phyloP scores from a whole-genome alignment of 1,284 basidiomycete genomes.

The Somion occarium region DNA sequence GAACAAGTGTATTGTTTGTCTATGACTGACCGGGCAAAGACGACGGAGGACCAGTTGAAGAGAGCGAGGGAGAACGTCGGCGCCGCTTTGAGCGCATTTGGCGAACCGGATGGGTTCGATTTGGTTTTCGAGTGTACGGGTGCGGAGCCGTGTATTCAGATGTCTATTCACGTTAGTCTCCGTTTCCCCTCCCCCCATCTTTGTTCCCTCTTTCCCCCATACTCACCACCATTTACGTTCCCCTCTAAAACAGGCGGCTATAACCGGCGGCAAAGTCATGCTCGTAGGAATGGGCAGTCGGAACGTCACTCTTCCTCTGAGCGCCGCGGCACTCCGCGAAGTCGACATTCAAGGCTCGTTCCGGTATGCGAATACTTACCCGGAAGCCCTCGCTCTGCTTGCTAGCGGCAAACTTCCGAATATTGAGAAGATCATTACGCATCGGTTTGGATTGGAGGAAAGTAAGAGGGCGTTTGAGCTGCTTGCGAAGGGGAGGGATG shows the following conservation, averaged over 20 bases:
- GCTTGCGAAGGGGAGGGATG: constrained; percentile 71
- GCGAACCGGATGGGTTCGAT: constrained; percentile 77
- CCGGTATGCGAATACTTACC: constrained; percentile 86
- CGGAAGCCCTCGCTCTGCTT: constrained; percentile 77
- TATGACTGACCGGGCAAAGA: constrained; percentile 38
- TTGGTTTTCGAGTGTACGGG: constrained; percentile 94
- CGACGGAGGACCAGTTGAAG: constrained; percentile 61
- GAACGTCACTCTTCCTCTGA: constrained; percentile 79
- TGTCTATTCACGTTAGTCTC: constrained; percentile 73
- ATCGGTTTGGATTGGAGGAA: constrained; percentile 66
- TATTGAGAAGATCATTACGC: constrained; percentile 77
- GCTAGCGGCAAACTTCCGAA: constrained; percentile 41
- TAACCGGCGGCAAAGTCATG: constrained; percentile 83
- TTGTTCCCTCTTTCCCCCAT: neutral
- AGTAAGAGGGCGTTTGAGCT: constrained; percentile 77
- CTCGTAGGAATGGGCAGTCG: constrained; percentile 94
- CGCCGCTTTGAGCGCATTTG: constrained; percentile 50
- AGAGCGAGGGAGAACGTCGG: constrained; percentile 59
- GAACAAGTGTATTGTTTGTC: constrained; percentile 62
- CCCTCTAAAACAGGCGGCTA: constrained; percentile 53
- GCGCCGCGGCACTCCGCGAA: constrained; percentile 80
- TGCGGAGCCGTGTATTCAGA: constrained; percentile 86
- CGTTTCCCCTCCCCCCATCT: neutral
- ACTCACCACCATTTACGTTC: neutral
- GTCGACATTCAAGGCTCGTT: constrained; percentile 94